phyloP scores from a whole-genome alignment of 805 yeast species.

The Kluyveromyces lactis region DNA sequence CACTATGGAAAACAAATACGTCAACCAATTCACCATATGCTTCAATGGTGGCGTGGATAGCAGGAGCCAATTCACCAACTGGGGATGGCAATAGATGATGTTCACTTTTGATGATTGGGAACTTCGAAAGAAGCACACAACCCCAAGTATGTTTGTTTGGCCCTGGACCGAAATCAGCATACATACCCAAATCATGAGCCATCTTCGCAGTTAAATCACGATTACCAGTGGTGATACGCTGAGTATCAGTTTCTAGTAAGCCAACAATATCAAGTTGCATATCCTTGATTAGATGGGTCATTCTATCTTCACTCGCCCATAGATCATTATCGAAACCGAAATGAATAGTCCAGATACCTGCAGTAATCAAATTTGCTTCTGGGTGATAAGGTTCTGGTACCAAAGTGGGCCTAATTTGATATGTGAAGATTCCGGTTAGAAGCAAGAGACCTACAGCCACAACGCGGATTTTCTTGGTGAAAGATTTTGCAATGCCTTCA shows the following conservation, averaged over 20 bases:
- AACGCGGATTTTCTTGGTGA: constrained; percentile 12
- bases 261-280: constrained; percentile 90
- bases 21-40: constrained; percentile 84
- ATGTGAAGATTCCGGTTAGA: constrained; percentile 18
- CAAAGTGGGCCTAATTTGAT: constrained; percentile 22
- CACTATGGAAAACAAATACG: constrained; percentile 94
- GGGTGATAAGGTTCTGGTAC: constrained; percentile 66
- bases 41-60: constrained; percentile 90
- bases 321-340: constrained; percentile 95
- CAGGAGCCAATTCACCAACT: constrained; percentile 97
- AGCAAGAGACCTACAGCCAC: constrained; percentile 11
- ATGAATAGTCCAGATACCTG: constrained; percentile 98
- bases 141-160: constrained; percentile 99
- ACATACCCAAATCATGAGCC: constrained; percentile 90
- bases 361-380: constrained; percentile 63
- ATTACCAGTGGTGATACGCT: constrained; percentile 89
- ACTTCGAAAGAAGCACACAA: constrained; percentile 80
- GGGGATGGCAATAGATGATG: constrained; percentile 95
- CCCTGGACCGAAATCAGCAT: constrained; percentile 95
- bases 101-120: constrained; percentile 84
- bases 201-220: constrained; percentile 86
- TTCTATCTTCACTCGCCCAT: constrained; percentile 94
- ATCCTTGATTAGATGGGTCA: constrained; percentile 75
- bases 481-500: constrained; percentile 9
- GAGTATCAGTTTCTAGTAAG: constrained; percentile 85